Conservation (phyloP, 23 red algal species). For the Gracilaria caudata region DNA sequence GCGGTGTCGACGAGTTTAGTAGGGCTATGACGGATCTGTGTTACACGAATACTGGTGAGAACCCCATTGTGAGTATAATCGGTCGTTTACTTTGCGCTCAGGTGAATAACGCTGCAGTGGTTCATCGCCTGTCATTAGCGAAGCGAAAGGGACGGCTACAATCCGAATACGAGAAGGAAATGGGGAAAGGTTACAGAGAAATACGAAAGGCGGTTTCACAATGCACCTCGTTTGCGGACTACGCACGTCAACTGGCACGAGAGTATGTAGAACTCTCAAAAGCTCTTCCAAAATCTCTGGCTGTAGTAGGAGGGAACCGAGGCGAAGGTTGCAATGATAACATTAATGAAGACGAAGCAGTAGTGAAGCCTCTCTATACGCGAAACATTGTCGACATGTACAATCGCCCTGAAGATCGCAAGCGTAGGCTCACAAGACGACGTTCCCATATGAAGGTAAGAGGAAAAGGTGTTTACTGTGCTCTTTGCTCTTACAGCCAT, state of each 20-base stretch:
- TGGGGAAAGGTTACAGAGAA: neutral
- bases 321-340: too few species aligned
- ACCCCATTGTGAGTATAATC: conserved; percentile 31
- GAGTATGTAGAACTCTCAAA: neutral
- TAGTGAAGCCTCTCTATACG: neutral
- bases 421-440: neutral
- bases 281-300: neutral
- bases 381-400: conserved; percentile 40
- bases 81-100: neutral
- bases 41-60: conserved; percentile 25
- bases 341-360: too few species aligned
- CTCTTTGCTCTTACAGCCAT: conserved; percentile 8
- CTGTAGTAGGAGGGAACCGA: too few species aligned
- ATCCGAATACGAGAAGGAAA: neutral
- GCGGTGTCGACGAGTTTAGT: conserved; percentile 5
- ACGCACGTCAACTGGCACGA: neutral
- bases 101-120: conserved; percentile 17
- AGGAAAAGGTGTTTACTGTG: conserved; percentile 35
- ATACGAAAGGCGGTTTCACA: neutral
- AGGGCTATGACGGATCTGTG: conserved; percentile 8
- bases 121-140: conserved; percentile 19
- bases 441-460: neutral
- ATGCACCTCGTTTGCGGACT: conserved; percentile 12
- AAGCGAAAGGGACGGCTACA: conserved; percentile 11
- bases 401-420: conserved; percentile 26